phyloP scores from a whole-genome alignment of 1,284 basidiomycete genomes.

The Pseudozyma hubeiensis region DNA sequence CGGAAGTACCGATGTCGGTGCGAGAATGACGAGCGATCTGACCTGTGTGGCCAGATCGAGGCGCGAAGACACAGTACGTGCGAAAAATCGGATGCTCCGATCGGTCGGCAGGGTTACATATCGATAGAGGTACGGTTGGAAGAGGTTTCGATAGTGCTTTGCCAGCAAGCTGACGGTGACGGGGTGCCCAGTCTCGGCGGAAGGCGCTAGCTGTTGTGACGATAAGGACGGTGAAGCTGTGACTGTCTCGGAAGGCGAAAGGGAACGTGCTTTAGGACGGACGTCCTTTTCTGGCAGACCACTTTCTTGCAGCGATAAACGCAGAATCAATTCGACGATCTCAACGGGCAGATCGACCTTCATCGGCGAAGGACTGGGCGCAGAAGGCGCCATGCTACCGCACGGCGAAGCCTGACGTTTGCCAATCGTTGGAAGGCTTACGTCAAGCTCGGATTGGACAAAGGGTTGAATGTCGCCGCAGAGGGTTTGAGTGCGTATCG shows the following conservation, averaged over 20 bases:
- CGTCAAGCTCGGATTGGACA: too few species aligned
- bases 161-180: slow-evolving; percentile 16
- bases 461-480: too few species aligned
- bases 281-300: background rate
- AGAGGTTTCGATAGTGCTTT: slow-evolving; percentile 14
- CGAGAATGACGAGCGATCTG: slow-evolving; percentile 18
- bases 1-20: background rate
- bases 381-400: background rate
- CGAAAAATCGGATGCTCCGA: slow-evolving; percentile 1
- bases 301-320: slow-evolving; percentile 9
- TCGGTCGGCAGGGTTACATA: slow-evolving; percentile 15
- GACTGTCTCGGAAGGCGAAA: background rate
- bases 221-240: background rate
- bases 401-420: background rate
- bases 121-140: slow-evolving; percentile 30
- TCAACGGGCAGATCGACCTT: slow-evolving; percentile 24
- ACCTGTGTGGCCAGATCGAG: slow-evolving; percentile 13
- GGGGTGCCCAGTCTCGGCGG: slow-evolving; percentile 11
- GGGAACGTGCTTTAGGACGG: background rate
- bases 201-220: background rate
- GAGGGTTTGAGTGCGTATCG: too few species aligned
- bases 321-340: slow-evolving; percentile 44
- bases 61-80: slow-evolving; percentile 10
- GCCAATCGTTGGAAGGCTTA: too few species aligned
- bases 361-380: slow-evolving; percentile 2